A percentile compares a stretch with the other conserved stretches of the same genome.
Evolutionary conservation across 177 flowering plant genomes (phyloP).

Genomic region (Vitis hybrid): DNA sequence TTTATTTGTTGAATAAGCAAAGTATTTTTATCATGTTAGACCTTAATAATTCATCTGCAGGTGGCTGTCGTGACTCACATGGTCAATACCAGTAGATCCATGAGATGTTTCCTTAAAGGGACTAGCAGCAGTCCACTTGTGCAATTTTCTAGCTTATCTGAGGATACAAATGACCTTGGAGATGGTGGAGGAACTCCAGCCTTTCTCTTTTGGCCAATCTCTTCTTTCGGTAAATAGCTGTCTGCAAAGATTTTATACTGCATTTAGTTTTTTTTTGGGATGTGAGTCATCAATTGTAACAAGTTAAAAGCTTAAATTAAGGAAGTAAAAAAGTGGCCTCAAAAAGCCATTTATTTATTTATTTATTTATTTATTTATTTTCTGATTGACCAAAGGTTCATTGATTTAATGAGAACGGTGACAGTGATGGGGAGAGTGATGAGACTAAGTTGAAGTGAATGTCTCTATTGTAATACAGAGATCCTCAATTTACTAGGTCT

Average conservation of each 20-base stretch:
- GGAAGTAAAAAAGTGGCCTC: too few relatives aligned
- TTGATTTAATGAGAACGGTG: too few relatives aligned
- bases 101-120: slow-evolving; percentile 65
- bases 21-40: neutral
- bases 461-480: too few relatives aligned
- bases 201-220: slow-evolving; percentile 51
- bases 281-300: too few relatives aligned
- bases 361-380: too few relatives aligned
- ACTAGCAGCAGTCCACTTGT: slow-evolving; percentile 45
- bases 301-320: too few relatives aligned
- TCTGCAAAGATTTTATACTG: neutral
- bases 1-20: neutral
- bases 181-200: slow-evolving; percentile 81
- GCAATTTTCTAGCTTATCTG: slow-evolving; percentile 53
- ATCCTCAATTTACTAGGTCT: too few relatives aligned
- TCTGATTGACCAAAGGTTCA: too few relatives aligned
- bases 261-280: neutral
- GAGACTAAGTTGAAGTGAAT: too few relatives aligned
- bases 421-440: too few relatives aligned
- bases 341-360: too few relatives aligned
- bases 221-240: slow-evolving; percentile 52
- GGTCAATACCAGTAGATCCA: slow-evolving; percentile 48
- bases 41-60: slow-evolving; percentile 27
- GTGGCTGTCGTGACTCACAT: slow-evolving; percentile 51
- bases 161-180: slow-evolving; percentile 53